These are phyloP conservation scores for Thalassiosira mediterranea DNA, from an alignment of 352 stramenopile species.

Conservation along the genomic window DNA sequence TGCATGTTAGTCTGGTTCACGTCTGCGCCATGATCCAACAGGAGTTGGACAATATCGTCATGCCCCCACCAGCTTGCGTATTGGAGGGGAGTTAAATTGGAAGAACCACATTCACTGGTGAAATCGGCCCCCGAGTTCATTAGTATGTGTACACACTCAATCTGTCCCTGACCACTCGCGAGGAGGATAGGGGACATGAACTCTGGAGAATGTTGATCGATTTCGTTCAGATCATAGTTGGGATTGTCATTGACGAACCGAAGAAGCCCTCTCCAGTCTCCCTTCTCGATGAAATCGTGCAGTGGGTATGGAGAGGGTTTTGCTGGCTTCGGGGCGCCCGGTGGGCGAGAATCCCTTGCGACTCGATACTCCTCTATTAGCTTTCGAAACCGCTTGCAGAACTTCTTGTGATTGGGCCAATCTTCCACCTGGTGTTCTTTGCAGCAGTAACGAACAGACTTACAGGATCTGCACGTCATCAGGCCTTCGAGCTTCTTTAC, in stretches of 20 bases:
- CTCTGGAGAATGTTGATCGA: too few species aligned
- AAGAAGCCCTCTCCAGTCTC: neutral
- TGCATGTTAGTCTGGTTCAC: neutral
- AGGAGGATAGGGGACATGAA: neutral
- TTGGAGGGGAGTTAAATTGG: neutral
- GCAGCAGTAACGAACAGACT: neutral
- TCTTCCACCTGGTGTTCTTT: slow-evolving; percentile 1
- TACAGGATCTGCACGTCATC: neutral
- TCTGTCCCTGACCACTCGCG: neutral
- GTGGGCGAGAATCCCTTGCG: neutral
- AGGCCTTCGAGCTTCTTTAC: neutral
- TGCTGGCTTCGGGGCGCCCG: neutral
- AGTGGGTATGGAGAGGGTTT: neutral
- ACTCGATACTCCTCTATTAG: neutral
- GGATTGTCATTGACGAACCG: neutral
- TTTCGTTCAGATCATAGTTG: neutral
- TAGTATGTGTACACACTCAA: neutral
- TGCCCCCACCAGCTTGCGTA: slow-evolving; percentile 1
- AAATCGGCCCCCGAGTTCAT: neutral
- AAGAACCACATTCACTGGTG: neutral
- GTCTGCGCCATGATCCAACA: neutral
- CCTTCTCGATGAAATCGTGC: neutral
- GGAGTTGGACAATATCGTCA: neutral
- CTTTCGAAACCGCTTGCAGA: neutral
- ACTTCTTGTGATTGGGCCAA: neutral